These are phyloP conservation scores for Rutstroemia sp. DNA, from an alignment of 2,329 filamentous ascomycete genomes.

Conservation along the genomic window DNA sequence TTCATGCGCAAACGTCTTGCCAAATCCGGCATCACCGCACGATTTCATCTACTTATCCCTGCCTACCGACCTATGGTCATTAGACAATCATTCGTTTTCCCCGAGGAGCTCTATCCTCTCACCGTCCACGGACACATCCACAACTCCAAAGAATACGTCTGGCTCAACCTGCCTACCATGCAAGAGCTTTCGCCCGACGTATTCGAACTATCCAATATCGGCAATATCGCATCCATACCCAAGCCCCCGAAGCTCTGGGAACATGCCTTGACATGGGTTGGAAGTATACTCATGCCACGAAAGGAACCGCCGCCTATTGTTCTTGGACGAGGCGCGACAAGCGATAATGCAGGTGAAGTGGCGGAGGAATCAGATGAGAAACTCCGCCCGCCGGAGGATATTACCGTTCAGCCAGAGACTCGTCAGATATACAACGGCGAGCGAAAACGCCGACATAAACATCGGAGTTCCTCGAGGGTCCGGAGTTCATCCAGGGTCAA, in stretches of 20 bases:
- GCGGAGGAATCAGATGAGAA: background rate
- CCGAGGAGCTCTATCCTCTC: slow-evolving; percentile 33
- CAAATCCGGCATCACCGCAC: slow-evolving; percentile 21
- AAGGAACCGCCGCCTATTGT: slow-evolving; percentile 7
- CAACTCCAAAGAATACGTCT: slow-evolving; percentile 33
- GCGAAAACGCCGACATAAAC: background rate
- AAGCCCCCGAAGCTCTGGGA: slow-evolving; percentile 6
- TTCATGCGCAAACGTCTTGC: slow-evolving; percentile 14
- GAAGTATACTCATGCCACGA: slow-evolving; percentile 3
- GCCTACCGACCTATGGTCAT: slow-evolving; percentile 35
- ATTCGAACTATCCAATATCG: slow-evolving; percentile 8
- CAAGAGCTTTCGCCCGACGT: slow-evolving; percentile 5
- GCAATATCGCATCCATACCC: slow-evolving; percentile 6
- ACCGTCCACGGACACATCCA: slow-evolving; percentile 35
- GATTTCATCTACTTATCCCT: slow-evolving; percentile 34
- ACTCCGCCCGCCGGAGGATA: slow-evolving; percentile 1
- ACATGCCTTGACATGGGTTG: slow-evolving; percentile 5
- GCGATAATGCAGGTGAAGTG: too few relatives aligned
- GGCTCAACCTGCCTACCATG: slow-evolving; percentile 31
- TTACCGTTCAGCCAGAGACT: slow-evolving; percentile 3
- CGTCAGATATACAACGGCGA: slow-evolving; percentile 1
- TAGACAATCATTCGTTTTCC: slow-evolving; percentile 31
- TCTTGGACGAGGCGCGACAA: background rate
- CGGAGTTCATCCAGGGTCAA: too few relatives aligned
- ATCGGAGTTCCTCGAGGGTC: background rate